Evolutionary conservation across 2,329 filamentous ascomycete species (phyloP), one percentile per base, ranked within the genome.

Genomic region (Penicillium griseofulvum): DNA sequence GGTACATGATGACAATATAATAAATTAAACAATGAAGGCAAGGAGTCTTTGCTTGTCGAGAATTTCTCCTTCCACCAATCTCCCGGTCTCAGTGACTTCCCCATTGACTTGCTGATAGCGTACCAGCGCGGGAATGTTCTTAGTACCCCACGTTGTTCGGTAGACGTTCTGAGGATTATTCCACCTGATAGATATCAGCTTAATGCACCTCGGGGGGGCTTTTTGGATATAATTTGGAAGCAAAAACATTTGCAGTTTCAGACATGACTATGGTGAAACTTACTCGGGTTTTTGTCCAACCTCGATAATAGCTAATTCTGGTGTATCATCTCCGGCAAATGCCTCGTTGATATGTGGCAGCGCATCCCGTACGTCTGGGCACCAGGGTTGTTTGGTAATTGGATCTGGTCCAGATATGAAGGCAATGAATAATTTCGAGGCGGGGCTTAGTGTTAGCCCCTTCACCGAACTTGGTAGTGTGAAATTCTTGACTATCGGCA

Each of bases 311-410:
- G 60, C 64, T 37, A 73, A 57, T 1, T 39, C 46, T 1, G 69
- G 70, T 4, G 66, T 56, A 17, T 60, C 58, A 1, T 63, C 52
- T 0, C 54, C 54, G 0, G 62, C 58, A 53, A 76, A 76, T 2
- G 70, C 67, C 0, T 63, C 56, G 3, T 65, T 54, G 22, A 76
- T 63, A 41, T 65, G 53, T 0, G 73, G 73, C 51, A 74, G 54
- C 0, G 74, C 71, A 9, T 69, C 70, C 14, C 71, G 66, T 26
- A 76, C 74, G 48, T 76, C 74, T 0, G 74, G 74, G 24, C 74
- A 76, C 74, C 74, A 76, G 4, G 74, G 65, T 52, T 71, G 61
- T 8, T 66, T 65, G 17, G 74, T 76, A 3, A 57, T 56, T 8
- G 71, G 67, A 41, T 75, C 71, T 33, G 67, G 44, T 31, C 71